phyloP scores from a whole-genome alignment of 352 stramenopile species.

The Hyaloperonospora brassicae region DNA sequence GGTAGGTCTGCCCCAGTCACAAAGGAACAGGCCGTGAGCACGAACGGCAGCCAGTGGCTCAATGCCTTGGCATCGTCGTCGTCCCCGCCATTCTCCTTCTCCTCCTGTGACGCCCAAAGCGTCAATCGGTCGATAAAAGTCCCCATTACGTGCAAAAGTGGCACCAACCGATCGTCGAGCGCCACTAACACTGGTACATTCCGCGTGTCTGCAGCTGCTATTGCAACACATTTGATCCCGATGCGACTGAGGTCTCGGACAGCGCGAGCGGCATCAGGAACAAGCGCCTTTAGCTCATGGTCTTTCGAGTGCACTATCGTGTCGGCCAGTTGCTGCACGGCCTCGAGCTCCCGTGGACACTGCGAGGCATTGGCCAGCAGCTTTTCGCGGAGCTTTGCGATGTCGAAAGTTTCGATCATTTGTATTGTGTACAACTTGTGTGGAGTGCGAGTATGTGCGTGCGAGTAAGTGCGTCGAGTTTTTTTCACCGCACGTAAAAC shows the following conservation, averaged over 20 bases:
- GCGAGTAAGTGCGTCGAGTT: no score
- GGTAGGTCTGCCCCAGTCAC: slow-evolving; percentile 22
- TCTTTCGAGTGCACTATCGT: slow-evolving; percentile 3
- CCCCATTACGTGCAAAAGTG: slow-evolving; percentile 23
- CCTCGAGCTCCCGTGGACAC: slow-evolving; percentile 1
- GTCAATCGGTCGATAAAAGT: slow-evolving; percentile 13
- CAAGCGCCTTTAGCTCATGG: slow-evolving; percentile 6
- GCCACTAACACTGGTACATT: slow-evolving; percentile 11
- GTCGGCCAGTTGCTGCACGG: slow-evolving; percentile 12
- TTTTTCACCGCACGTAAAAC: no score
- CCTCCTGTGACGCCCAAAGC: not conserved
- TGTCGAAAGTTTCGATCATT: not conserved
- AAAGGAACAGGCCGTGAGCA: slow-evolving; percentile 31
- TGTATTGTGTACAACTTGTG: no score
- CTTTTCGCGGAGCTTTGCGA: slow-evolving; percentile 2
- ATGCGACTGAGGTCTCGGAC: slow-evolving; percentile 31
- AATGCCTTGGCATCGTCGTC: slow-evolving; percentile 1
- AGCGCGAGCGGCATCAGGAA: slow-evolving; percentile 5
- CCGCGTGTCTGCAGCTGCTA: slow-evolving; percentile 4
- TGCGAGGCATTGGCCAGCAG: slow-evolving; percentile 3
- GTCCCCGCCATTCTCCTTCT: slow-evolving; percentile 6
- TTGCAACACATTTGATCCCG: slow-evolving; percentile 15
- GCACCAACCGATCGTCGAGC: slow-evolving; percentile 26
- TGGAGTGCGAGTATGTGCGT: no score
- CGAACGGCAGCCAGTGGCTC: slow-evolving; percentile 34